Base-by-base conservation (phyloP, 2,329 filamentous ascomycete genomes). In the Colletotrichum cordylinicola region DNA sequence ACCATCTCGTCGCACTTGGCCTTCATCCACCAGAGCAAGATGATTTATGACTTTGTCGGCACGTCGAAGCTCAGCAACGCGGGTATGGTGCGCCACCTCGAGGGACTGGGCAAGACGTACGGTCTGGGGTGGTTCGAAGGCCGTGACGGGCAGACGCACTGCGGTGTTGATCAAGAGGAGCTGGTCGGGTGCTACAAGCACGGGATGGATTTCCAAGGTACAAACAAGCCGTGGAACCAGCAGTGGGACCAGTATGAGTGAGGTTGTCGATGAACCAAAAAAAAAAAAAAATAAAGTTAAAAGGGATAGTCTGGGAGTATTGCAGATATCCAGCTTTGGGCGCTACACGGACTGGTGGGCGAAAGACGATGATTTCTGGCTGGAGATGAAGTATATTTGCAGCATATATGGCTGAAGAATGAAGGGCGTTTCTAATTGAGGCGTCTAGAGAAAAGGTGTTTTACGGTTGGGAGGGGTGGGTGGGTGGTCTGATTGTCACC, bases 1-100 rank as follows among this genome's bases (percentile, higher is more conserved):
- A 95, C 94, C 24, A 96, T 96, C 79, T 92, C 94, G 2, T 93
- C 91, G 58, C 91, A 96, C 69, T 87, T 96, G 70, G 94, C 93
- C 0, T 96, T 94, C 80, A 94, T 96, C 75, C 93, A 96, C 83
- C 94, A 95, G 85, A 93, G 91, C 82, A 94, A 94, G 84, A 96
- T 96, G 94, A 85, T 96, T 61, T 92, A 92, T 77, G 91, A 92
- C 80, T 96, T 96, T 83, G 92, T 95, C 16, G 92, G 91, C 56
- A 95, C 93, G 27, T 90, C 93, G 76, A 91, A 91, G 84, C 84
- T 93, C 67, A 90, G 88, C 78, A 91, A 90, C 69, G 85, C 87
- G 16, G 85, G 91, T 81, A 94, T 95, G 91, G 91, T 90, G 78
- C 83, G 84, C 72, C 88, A 88, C 81, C 86, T 96, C 43, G 90